Base-by-base conservation (phyloP, 1,284 basidiomycete genomes). In the Malassezia furfur region DNA sequence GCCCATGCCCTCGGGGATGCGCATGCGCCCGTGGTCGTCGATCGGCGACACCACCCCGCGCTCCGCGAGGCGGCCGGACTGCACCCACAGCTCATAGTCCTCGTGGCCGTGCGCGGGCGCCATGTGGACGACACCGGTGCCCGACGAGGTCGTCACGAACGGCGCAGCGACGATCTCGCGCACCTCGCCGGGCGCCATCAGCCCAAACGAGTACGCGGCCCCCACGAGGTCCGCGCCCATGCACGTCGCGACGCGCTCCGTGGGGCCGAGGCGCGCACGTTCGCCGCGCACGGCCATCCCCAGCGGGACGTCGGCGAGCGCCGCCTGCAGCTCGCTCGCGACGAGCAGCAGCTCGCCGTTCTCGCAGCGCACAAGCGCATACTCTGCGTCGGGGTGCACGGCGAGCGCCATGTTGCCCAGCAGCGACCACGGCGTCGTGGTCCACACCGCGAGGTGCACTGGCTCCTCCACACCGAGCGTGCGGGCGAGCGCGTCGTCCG, bases 401-500 rank as follows among this genome's bases (percentile, higher is more conserved):
- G 88, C 86, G 48, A 98, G 86, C 5, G 85, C 91, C 91, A 93
- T 90, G 70, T 99, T 98, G 0, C 89, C 88, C 1, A 88, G 88
- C 44, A 98, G 78, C 7, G 89, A 96, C 93, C 93, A 99, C 0
- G 94, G 89, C 0, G 93, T 98, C 0, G 94, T 99, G 1, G 93
- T 98, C 94, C 94, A 99, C n/a, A 96, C 86, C 31, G 91, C 78
- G 10, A 93, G 66, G 17, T 81, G 80, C 3, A 85, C 75, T 15
- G 73, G 64, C 38, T 68, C 7, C 31, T 61, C 53, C 32, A 50
- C 34, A 15, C 35, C 50, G 31, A 53, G 37, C 12, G 50, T 41
- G 10, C 3, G 21, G 6, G n/a, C 36, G 30, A 67, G 43, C 9
- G 40, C 4, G 1, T 47, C 45, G 7, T 51, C 57, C 0, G 61